Evolutionary conservation across 257 asterid species (phyloP).

Genomic region (Primulina tabacum): DNA sequence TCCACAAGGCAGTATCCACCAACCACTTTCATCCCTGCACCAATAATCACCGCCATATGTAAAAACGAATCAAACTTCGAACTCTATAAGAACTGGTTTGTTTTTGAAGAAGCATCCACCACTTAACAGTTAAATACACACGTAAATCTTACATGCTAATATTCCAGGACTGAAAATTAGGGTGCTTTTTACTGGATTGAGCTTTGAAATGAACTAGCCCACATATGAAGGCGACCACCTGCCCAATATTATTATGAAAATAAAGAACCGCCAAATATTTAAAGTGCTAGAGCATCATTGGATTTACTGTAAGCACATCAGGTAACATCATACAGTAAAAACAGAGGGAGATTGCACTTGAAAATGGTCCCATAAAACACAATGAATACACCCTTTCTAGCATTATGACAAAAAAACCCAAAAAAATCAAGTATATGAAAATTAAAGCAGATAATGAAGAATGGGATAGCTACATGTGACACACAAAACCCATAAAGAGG

Average conservation of each 20-base stretch:
- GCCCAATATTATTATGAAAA: slow-evolving; percentile 27
- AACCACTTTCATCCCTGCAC: slow-evolving; percentile 84
- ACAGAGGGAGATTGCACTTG: background rate
- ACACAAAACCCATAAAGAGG: background rate
- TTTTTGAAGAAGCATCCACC: slow-evolving; percentile 6
- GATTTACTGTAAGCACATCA: background rate
- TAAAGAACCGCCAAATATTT: slow-evolving; percentile 11
- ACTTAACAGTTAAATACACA: background rate
- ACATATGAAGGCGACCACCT: slow-evolving; percentile 71
- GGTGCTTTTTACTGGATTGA: slow-evolving; percentile 49
- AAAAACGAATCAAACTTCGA: background rate
- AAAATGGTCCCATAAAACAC: slow-evolving; percentile 4
- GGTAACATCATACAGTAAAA: background rate
- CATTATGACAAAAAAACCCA: too few species aligned
- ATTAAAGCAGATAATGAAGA: too few species aligned
- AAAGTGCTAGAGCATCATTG: slow-evolving; percentile 7
- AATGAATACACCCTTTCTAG: slow-evolving; percentile 1
- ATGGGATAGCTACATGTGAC: background rate
- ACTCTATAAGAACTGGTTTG: background rate
- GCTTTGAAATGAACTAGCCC: slow-evolving; percentile 66
- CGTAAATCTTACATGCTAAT: slow-evolving; percentile 63
- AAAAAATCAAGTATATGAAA: background rate
- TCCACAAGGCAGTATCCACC: slow-evolving; percentile 89
- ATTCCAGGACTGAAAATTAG: slow-evolving; percentile 57
- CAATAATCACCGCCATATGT: background rate